phyloP scores from a whole-genome alignment of 441 rosid genomes.

The Breynia disticha region DNA sequence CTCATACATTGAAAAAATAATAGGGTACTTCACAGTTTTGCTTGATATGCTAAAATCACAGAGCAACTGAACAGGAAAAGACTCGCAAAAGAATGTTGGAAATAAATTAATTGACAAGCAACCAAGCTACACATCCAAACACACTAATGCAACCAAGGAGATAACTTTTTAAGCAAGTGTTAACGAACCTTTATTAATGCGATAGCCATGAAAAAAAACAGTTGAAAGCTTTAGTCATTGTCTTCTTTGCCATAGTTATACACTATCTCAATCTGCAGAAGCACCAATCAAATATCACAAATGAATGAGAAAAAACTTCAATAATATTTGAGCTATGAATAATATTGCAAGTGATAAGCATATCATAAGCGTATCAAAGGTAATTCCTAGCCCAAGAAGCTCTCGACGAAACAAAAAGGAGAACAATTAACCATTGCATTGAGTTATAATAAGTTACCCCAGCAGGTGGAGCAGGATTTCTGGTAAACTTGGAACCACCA shows the following conservation, averaged over 20 bases:
- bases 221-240: conserved; percentile 35
- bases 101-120: not conserved
- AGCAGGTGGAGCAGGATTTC: conserved; percentile 82
- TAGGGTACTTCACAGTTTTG: too few relatives aligned
- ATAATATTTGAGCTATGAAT: not conserved
- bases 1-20: too few relatives aligned
- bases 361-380: too few relatives aligned
- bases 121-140: not conserved
- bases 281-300: conserved; percentile 8
- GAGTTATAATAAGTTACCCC: conserved; percentile 43
- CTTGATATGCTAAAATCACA: too few relatives aligned
- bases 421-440: conserved; percentile 2
- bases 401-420: not conserved
- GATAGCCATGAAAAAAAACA: conserved; percentile 7
- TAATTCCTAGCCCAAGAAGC: too few relatives aligned
- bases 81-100: too few relatives aligned
- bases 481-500: conserved; percentile 81
- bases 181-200: conserved; percentile 39
- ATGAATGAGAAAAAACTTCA: not conserved
- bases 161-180: not conserved
- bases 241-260: conserved; percentile 82
- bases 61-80: too few relatives aligned
- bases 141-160: not conserved
- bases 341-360: not conserved
- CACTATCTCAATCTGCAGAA: conserved; percentile 75